Base-by-base conservation (phyloP, 2,329 filamentous ascomycete species). In the Diplodia mutila region DNA sequence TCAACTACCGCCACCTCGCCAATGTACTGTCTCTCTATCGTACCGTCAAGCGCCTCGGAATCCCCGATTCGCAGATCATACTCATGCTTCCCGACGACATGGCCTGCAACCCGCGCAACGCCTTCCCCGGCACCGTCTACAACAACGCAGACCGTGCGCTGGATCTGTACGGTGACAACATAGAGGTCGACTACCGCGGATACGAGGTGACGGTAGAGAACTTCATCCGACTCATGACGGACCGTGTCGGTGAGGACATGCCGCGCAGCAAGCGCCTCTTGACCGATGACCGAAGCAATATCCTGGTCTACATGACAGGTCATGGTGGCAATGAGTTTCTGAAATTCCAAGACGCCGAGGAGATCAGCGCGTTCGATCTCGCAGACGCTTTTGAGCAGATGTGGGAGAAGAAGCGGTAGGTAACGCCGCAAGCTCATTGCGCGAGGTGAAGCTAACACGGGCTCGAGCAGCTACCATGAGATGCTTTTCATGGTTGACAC, bases 401-500 rank as follows among this genome's bases (percentile, higher is more conserved):
- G 95, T 97, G 94, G 92, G 95, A 99, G 85, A 99, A 99, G 88
- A 96, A 96, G 83, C 90, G 95, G 84, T 90, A 79, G 77, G 55
- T n/a, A 39, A 9, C 16, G 27, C 53, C 48, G 16, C 51, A n/a
- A 53, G 18, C n/a, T 2, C 23, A 11, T 6, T 9, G 27, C 46
- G 55, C 46, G 51, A 32, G 25, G 11, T n/a, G 23, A 53, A 42
- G 27, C 42, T 59, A 57, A 23, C 32, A 27, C 23, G 48, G 37
- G 14, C 49, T 25, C 49, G 42, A 23, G 7, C 71, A 91, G 90
- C 77, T 99, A 98, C 80, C 92, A 98, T 78, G 95, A 99, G 80
- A 89, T 99, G 73, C 87, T 99, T 68, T 99, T 99, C 84, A 99
- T 99, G 95, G 99, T 99, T 80, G 95, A 99, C 79, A 99, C 95